phyloP scores from a whole-genome alignment of 345 rosid genomes.

The Melaleuca quinquenervia region DNA sequence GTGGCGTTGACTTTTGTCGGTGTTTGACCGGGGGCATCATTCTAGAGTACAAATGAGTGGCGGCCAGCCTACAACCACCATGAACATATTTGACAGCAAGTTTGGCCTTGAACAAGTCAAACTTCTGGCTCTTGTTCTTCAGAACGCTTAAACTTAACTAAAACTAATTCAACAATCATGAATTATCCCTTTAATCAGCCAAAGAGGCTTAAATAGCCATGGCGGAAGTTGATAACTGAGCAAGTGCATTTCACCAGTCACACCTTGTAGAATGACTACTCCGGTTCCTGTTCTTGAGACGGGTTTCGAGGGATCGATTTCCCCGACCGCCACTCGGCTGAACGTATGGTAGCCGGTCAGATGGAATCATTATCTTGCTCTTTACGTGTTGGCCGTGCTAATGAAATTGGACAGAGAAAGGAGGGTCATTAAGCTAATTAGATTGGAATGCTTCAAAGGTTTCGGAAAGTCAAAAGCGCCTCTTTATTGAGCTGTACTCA shows the following conservation, averaged over 20 bases:
- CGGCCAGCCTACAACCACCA: neutral
- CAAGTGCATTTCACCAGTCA: neutral
- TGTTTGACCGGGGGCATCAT: neutral
- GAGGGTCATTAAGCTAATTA: neutral
- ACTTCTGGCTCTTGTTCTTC: neutral
- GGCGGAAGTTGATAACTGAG: neutral
- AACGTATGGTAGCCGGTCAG: neutral
- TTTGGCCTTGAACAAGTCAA: neutral
- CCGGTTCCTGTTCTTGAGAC: neutral
- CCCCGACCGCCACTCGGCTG: neutral
- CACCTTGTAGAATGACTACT: neutral
- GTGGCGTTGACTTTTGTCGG: neutral
- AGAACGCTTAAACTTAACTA: neutral
- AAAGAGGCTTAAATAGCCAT: neutral
- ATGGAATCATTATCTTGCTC: neutral
- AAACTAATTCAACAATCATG: neutral
- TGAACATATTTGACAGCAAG: neutral
- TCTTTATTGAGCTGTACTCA: neutral
- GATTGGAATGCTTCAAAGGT: neutral
- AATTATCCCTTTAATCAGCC: neutral
- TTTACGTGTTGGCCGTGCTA: neutral
- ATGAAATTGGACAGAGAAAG: neutral
- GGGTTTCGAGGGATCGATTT: neutral
- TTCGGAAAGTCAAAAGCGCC: neutral
- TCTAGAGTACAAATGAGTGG: neutral